phyloP scores from a whole-genome alignment of 768 basidiomycete species.

The Leccinum truebloodii region DNA sequence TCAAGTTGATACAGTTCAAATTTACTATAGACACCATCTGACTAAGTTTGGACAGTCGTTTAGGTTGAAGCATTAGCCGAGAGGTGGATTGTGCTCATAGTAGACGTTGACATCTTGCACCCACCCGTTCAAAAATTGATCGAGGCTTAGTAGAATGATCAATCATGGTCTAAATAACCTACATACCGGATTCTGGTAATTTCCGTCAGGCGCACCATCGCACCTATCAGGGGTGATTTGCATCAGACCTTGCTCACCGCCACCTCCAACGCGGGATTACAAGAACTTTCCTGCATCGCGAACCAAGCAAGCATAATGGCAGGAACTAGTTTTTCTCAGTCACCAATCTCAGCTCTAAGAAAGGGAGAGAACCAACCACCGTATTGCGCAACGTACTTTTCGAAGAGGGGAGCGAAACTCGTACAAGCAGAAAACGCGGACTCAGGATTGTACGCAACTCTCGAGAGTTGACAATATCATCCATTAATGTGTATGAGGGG shows the following conservation, averaged over 20 bases:
- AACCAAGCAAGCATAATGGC: conserved; percentile 81
- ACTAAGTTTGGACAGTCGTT: conserved; percentile 30
- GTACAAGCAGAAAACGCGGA: conserved; percentile 63
- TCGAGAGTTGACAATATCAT: conserved; percentile 50
- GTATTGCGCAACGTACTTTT: conserved; percentile 52
- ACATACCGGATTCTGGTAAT: conserved; percentile 42
- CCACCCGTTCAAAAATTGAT: conserved; percentile 77
- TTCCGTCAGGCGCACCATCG: conserved; percentile 46
- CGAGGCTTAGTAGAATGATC: conserved; percentile 45
- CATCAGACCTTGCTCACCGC: conserved; percentile 86
- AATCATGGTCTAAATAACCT: neutral
- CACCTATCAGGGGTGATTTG: conserved; percentile 84
- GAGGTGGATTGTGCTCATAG: conserved; percentile 40
- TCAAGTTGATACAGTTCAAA: neutral
- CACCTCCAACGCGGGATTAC: conserved; percentile 71
- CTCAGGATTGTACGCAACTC: conserved; percentile 47
- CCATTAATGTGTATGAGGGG: conserved; percentile 53
- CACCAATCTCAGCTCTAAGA: neutral
- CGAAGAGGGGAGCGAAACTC: conserved; percentile 53
- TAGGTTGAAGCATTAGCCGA: conserved; percentile 74
- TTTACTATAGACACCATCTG: neutral
- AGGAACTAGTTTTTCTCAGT: conserved; percentile 45
- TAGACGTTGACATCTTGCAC: conserved; percentile 58
- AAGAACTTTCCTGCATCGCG: conserved; percentile 85
- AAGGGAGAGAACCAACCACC: conserved; percentile 35